Conservation (phyloP, 1,284 basidiomycete genomes). For the Testicularia cyperi region DNA sequence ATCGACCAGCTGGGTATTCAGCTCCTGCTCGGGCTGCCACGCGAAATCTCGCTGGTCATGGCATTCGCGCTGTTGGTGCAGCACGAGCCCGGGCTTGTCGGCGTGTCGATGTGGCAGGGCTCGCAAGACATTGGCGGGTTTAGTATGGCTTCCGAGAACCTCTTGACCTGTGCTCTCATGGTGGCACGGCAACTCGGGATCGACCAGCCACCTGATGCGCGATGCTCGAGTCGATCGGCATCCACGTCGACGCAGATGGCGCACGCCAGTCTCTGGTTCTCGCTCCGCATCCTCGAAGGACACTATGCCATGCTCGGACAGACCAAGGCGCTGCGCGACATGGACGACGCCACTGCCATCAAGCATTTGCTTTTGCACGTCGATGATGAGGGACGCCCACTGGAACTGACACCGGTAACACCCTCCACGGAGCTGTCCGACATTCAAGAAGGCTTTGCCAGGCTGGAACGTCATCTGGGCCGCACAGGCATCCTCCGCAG, state of each 20-base stretch:
- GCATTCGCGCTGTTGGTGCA: conserved; percentile 17
- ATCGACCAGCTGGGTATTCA: conserved; percentile 16
- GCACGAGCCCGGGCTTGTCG: conserved; percentile 23
- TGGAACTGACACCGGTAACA: background rate
- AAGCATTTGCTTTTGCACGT: conserved; percentile 1
- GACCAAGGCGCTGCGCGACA: conserved; percentile 1
- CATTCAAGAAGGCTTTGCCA: too few relatives aligned
- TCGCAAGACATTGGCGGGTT: conserved; percentile 9
- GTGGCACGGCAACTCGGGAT: conserved; percentile 10
- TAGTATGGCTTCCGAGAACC: conserved; percentile 21
- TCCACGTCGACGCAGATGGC: background rate
- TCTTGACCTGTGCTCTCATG: conserved; percentile 17
- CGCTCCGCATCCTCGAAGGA: conserved; percentile 6
- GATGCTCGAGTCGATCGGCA: background rate
- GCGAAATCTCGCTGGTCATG: conserved; percentile 12
- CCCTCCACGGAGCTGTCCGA: background rate
- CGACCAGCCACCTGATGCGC: conserved; percentile 1
- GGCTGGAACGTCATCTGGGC: too few relatives aligned
- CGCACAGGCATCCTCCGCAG: too few relatives aligned
- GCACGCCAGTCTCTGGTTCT: conserved; percentile 13
- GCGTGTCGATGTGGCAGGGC: conserved; percentile 10
- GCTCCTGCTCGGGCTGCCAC: conserved; percentile 11
- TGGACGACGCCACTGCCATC: background rate
- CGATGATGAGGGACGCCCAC: conserved; percentile 3
- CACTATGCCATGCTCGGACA: conserved; percentile 7